Conservation (phyloP, 1,284 basidiomycete species). For the Ceratobasidium sp. region DNA sequence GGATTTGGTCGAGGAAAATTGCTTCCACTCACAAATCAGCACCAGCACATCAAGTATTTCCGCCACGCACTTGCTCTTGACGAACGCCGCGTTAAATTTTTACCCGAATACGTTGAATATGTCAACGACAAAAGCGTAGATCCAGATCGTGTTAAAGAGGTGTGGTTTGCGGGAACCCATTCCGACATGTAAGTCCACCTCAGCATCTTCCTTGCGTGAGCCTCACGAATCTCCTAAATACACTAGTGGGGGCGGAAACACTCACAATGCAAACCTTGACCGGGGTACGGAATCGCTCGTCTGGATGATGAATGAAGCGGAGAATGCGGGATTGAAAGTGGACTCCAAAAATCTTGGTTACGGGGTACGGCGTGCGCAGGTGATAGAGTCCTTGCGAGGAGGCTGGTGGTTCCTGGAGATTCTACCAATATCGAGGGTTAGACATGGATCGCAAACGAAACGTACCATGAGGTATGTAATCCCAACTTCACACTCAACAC, state of each 20-base stretch:
- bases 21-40: constrained; percentile 49
- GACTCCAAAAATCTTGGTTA: constrained; percentile 10
- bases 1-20: constrained; percentile 50
- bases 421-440: neutral
- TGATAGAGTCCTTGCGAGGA: neutral
- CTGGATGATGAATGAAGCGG: constrained; percentile 49
- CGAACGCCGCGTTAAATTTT: constrained; percentile 57
- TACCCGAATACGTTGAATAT: constrained; percentile 54
- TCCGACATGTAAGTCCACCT: constrained; percentile 53
- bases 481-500: no score
- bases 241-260: constrained; percentile 47
- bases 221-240: neutral
- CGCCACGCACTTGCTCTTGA: constrained; percentile 59
- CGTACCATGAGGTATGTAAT: neutral
- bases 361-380: neutral
- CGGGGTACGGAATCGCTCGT: constrained; percentile 32
- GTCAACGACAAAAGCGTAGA: neutral
- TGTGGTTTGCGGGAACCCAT: constrained; percentile 55
- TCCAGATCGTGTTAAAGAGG: constrained; percentile 49
- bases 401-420: neutral
- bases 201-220: neutral
- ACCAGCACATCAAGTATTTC: constrained; percentile 54
- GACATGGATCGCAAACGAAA: neutral
- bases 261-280: constrained; percentile 42
- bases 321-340: constrained; percentile 26